Evolutionary conservation across 352 stramenopile species (phyloP).

Genomic region (Peronospora tabacina): DNA sequence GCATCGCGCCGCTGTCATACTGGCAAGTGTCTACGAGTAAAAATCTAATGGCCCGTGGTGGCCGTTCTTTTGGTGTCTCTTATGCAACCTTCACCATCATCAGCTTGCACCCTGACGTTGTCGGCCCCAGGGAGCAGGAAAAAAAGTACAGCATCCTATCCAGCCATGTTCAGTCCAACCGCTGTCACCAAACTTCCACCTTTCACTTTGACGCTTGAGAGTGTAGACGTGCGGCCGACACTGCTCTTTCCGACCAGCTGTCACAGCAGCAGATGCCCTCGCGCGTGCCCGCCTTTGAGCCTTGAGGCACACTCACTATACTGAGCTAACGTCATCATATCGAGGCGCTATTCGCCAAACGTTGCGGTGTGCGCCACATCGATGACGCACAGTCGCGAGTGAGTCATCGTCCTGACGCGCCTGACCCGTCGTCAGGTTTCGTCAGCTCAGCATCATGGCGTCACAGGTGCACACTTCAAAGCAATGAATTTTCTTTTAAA

Average conservation of each 20-base stretch:
- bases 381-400: background rate
- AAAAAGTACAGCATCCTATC: background rate
- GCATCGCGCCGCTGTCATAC: background rate
- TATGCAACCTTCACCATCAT: conserved; percentile 12
- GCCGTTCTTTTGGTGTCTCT: background rate
- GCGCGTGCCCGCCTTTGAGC: background rate
- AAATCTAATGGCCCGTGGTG: background rate
- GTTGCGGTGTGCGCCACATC: background rate
- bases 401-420: background rate
- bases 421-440: background rate
- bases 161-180: background rate
- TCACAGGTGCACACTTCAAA: too few relatives aligned
- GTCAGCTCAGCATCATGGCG: background rate
- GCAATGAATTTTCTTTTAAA: too few relatives aligned
- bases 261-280: background rate
- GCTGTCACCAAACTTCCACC: background rate
- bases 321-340: background rate
- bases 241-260: conserved; percentile 7
- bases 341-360: background rate
- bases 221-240: conserved; percentile 3
- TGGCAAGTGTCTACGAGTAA: background rate
- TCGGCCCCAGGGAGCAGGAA: conserved; percentile 6
- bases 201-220: background rate
- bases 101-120: conserved; percentile 4
- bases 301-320: background rate